Base-by-base conservation (phyloP, 169 alveolate genomes). In the Plasmodium cynomolgi region DNA sequence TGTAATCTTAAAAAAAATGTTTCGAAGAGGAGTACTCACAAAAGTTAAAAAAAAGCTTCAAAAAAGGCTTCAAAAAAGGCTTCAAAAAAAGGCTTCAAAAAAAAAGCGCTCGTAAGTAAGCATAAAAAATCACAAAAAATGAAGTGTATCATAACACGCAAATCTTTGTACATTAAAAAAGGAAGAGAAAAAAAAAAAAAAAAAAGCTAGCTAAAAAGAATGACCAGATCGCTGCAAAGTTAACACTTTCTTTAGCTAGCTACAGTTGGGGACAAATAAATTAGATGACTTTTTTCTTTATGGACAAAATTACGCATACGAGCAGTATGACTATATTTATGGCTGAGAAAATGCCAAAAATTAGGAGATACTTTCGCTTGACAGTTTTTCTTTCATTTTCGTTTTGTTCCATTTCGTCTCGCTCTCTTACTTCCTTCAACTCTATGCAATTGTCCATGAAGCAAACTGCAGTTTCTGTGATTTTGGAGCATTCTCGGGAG, bases 221-320 rank as follows among this genome's bases (percentile, higher is more conserved):
- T 44, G n/a, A 44, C 56, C 17, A 44, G 56, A 44, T 44, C 56
- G 17, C 17, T 44, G 56, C 56, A 44, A 44, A 44, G 56, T 44
- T 13, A 44, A 44, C 56, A 44, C 15, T 17, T 37, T 17, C n/a
- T 56, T n/a, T 31, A 15, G 34, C 4, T 6, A 31, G 47, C 73
- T 80, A 23, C 58, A 7, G 0, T 39, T 80, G 75, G 75, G 58
- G 26, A 20, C 8, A 44, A 82, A 5, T 6, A 23, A 50, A 37
- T 85, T 85, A 85, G 54, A 85, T 58, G 62, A 85, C 62, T 85
- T 85, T 85, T 68, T 75, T 85, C 62, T 85, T 85, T 15, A 85
- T 74, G 23, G 93, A 85, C 20, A 85, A 5, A 37, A 85, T 41
- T 74, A 54, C 26, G 17, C 93, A 85, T 20, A 85, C 68, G 75